phyloP scores from a whole-genome alignment of 371 early-diverging fungal species.

The Batkoa obscura region DNA sequence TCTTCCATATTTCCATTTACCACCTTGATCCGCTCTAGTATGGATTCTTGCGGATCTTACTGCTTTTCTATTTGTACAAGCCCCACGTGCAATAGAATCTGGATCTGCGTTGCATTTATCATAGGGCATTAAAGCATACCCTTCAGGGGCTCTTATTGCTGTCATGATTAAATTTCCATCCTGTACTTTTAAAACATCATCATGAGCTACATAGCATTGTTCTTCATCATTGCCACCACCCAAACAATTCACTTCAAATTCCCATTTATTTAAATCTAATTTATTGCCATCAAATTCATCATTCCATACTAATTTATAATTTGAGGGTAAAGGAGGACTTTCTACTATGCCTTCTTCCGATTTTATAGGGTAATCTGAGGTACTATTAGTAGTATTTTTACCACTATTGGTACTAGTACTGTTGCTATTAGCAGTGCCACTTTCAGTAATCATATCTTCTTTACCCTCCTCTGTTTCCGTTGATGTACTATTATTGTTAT shows the following conservation, averaged over 20 bases:
- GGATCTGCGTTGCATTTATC: conserved; percentile 6
- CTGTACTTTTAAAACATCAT: conserved; percentile 3
- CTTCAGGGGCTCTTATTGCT: neutral
- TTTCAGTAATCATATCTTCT: too few relatives aligned
- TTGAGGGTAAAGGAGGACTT: neutral
- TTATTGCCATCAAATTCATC: conserved; percentile 5
- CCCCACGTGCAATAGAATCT: neutral
- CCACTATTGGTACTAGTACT: too few relatives aligned
- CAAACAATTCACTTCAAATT: conserved; percentile 1
- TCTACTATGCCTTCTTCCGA: neutral
- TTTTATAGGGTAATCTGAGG: too few relatives aligned
- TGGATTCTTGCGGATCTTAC: neutral
- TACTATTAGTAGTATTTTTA: too few relatives aligned
- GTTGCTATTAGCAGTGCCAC: too few relatives aligned
- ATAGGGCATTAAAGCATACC: neutral
- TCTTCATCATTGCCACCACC: conserved; percentile 7
- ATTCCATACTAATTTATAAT: neutral
- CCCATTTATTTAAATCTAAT: conserved; percentile 1
- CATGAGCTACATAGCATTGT: conserved; percentile 4
- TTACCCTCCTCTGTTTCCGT: too few relatives aligned
- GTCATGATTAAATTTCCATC: neutral
- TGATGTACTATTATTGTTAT: too few relatives aligned
- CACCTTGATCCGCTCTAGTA: neutral
- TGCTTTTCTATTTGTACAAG: conserved; percentile 2
- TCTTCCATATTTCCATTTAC: conserved; percentile 21